phyloP scores from a whole-genome alignment of 495 filamentous ascomycete genomes.

The Neurospora sp. region DNA sequence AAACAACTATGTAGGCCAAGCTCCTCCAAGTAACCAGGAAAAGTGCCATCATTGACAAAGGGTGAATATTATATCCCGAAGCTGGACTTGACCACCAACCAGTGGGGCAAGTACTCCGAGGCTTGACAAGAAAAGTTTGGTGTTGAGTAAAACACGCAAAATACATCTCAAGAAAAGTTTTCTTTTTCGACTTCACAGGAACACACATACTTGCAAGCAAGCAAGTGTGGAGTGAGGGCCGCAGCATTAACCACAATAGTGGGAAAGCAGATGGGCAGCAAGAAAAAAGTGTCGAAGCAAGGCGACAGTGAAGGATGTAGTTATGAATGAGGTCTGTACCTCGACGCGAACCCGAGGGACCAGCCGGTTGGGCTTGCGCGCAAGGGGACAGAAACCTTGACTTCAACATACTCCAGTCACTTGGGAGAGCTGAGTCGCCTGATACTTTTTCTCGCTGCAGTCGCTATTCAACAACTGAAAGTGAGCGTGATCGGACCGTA shows the following conservation, averaged over 20 bases:
- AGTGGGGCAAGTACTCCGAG: background rate
- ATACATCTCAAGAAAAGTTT: background rate
- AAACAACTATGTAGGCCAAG: background rate
- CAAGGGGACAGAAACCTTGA: background rate
- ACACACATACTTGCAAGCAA: background rate
- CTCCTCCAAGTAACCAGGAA: background rate
- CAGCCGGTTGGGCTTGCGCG: background rate
- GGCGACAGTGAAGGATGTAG: background rate
- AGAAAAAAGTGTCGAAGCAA: background rate
- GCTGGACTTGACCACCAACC: slow-evolving; percentile 2
- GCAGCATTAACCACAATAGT: slow-evolving; percentile 7
- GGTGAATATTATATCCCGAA: slow-evolving; percentile 1
- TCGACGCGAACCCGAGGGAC: background rate
- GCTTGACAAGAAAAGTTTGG: background rate
- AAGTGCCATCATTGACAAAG: background rate
- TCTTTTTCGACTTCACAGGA: background rate
- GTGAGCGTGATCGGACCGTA: background rate
- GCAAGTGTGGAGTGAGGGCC: background rate
- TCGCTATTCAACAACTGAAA: background rate
- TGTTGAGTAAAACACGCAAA: background rate
- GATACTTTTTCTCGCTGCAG: background rate
- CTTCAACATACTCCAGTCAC: background rate
- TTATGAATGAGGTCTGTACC: background rate
- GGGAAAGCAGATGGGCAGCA: background rate
- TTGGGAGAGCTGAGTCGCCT: background rate